A percentile compares a stretch with the other conserved stretches of the same genome.
phyloP scores from a whole-genome alignment of 2,329 filamentous ascomycete genomes.

The Fusarium acutatum region DNA sequence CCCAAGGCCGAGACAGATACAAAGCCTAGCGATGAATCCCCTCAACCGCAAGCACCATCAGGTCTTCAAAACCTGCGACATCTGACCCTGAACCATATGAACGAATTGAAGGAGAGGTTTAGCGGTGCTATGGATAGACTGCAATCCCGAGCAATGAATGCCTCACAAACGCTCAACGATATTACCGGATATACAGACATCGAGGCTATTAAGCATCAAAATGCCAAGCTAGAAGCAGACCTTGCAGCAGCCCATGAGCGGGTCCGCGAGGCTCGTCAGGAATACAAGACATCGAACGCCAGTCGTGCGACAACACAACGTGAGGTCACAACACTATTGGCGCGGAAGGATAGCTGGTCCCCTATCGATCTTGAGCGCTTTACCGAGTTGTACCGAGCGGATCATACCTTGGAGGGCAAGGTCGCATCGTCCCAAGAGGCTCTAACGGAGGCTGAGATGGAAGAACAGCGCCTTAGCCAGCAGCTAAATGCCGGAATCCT shows the following conservation, averaged over 20 bases:
- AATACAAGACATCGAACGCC: slow-evolving; percentile 84
- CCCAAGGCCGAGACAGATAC: slow-evolving; percentile 9
- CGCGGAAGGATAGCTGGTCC: slow-evolving; percentile 93
- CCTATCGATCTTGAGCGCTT: slow-evolving; percentile 91
- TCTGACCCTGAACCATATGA: slow-evolving; percentile 45
- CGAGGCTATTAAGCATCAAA: slow-evolving; percentile 82
- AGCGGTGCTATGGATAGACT: slow-evolving; percentile 82
- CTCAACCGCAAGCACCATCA: slow-evolving; percentile 3
- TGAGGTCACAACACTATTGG: slow-evolving; percentile 92
- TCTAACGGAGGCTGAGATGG: slow-evolving; percentile 78
- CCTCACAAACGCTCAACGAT: slow-evolving; percentile 89
- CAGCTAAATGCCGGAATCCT: slow-evolving; percentile 84
- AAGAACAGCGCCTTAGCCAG: slow-evolving; percentile 79
- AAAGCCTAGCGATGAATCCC: slow-evolving; percentile 1
- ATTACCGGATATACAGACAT: slow-evolving; percentile 95
- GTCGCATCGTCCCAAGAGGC: slow-evolving; percentile 77
- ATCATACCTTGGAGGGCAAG: slow-evolving; percentile 90
- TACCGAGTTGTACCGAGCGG: slow-evolving; percentile 88
- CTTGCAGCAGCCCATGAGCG: slow-evolving; percentile 67
- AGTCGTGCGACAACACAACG: slow-evolving; percentile 89
- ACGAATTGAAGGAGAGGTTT: slow-evolving; percentile 46
- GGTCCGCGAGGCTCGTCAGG: slow-evolving; percentile 76
- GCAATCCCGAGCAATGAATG: slow-evolving; percentile 83
- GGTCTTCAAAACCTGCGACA: slow-evolving; percentile 46
- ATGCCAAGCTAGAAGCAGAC: slow-evolving; percentile 70